Percentiles rank a stretch among this genome's conserved stretches.
Evolutionary conservation across 768 basidiomycete genomes (phyloP).

Genomic region (Auricularia sp.): DNA sequence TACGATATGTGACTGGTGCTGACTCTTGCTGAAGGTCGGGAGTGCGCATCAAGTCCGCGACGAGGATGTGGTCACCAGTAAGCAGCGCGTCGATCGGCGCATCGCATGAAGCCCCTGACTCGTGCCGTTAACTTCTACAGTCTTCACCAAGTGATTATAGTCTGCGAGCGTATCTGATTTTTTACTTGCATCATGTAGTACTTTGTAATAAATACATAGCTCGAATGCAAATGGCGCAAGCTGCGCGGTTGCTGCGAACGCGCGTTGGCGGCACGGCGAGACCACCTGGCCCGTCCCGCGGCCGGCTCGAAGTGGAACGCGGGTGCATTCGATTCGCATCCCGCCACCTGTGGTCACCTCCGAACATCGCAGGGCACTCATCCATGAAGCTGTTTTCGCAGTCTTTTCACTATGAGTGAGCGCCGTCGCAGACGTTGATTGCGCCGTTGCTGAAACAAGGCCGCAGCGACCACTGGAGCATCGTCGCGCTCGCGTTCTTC

Average conservation of each 20-base stretch:
- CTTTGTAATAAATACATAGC: neutral
- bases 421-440: neutral
- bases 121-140: constrained; percentile 13
- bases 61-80: constrained; percentile 84
- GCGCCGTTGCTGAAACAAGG: constrained; percentile 5
- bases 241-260: neutral
- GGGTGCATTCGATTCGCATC: neutral
- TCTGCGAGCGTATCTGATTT: neutral
- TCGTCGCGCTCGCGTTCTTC: constrained; percentile 88
- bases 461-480: constrained; percentile 82
- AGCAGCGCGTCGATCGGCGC: constrained; percentile 22
- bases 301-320: neutral
- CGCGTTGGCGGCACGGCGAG: neutral
- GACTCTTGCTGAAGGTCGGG: constrained; percentile 45
- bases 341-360: neutral
- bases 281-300: neutral
- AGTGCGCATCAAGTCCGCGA: constrained; percentile 64
- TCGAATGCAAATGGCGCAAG: neutral
- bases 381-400: constrained; percentile 46
- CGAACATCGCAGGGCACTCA: neutral
- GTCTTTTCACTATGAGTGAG: constrained; percentile 49
- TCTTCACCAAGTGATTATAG: constrained; percentile 26
- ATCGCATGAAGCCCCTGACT: constrained; percentile 6
- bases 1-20: no score
- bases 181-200: neutral